Base-by-base conservation (phyloP, 2,329 filamentous ascomycete genomes). In the Fusarium longipes region DNA sequence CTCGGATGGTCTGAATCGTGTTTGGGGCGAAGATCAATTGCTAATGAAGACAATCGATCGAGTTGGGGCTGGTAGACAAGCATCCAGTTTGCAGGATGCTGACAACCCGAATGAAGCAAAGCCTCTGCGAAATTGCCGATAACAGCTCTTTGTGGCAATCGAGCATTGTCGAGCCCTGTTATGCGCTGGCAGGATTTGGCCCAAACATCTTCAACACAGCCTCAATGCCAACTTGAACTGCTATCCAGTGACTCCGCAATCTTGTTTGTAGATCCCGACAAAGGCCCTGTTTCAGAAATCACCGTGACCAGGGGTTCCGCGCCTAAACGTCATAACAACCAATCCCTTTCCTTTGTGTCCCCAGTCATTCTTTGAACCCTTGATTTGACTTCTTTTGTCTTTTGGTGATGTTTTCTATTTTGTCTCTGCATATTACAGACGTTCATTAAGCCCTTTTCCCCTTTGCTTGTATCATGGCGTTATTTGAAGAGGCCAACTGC, bases 401-500 rank as follows among this genome's bases (percentile, higher is more conserved):
- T 51, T 56, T 59, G 57, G 51, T 30, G 60, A 70, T 66, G 53
- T 30, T 53, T 60, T 62, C 54, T 30, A 20, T 49, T 35, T 39
- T 43, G 63, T 32, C 25, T 42, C 24, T 43, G 39, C 35, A 20
- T 24, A 43, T 43, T 32, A n/a, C 50, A 51, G 30, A 54, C 59
- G n/a, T 32, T 66, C 47, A 18, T 56, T 62, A 38, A 33, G 12
- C 20, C 43, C 29, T 22, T 40, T 39, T 30, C n/a, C n/a, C n/a
- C n/a, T 39, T 8, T 22, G 27, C 29, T 47, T 1, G n/a, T n/a
- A 88, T 87, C 70, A 90, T 76, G n/a, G 86, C 74, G 25, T 90
- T 78, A 70, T 90, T 78, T 66, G 90, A 76, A 67, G 89, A 76
- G 2, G 86, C 85, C 27, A 91, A 77, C 56, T 90, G 76, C 75